Evolutionary conservation across 129 eudicot species (phyloP).

Genomic region (Escallonia herrerae): DNA sequence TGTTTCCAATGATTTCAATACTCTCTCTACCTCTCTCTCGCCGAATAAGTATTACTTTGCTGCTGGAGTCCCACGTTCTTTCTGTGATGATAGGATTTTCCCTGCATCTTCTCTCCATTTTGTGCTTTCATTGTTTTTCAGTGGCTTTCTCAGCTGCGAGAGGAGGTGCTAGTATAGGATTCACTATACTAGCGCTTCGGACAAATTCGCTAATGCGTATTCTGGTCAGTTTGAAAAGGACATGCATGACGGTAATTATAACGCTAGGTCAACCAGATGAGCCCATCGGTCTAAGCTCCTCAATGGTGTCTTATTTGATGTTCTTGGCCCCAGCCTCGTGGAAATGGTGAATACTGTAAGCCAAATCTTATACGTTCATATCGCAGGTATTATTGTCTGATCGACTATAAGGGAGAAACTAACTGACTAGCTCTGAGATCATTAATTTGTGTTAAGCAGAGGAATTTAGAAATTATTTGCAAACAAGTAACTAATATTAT

Average conservation of each 20-base stretch:
- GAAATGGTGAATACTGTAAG: conserved; percentile 34
- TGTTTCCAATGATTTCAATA: conserved; percentile 44
- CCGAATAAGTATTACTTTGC: conserved; percentile 22
- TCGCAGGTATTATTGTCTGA: no score
- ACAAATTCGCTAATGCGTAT: conserved; percentile 31
- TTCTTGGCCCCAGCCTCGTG: conserved; percentile 29
- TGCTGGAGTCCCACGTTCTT: conserved; percentile 48
- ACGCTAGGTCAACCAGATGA: conserved; percentile 26
- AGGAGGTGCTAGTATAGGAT: conserved; percentile 29
- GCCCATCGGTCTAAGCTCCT: neutral
- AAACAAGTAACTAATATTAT: no score
- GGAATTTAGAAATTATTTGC: no score
- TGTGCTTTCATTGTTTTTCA: no score
- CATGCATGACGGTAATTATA: conserved; percentile 28
- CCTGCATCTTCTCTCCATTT: conserved; percentile 33
- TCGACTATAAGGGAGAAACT: no score
- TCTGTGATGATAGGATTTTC: conserved; percentile 32
- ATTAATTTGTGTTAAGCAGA: neutral
- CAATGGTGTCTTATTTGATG: conserved; percentile 15
- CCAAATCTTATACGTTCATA: no score
- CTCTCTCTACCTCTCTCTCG: conserved; percentile 35
- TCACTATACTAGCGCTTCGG: conserved; percentile 26
- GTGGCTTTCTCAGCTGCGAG: conserved; percentile 47
- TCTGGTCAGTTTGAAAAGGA: conserved; percentile 26
- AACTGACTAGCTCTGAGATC: no score